phyloP scores from a whole-genome alignment of 441 rosid genomes.

The Arabidopsis hybrid region DNA sequence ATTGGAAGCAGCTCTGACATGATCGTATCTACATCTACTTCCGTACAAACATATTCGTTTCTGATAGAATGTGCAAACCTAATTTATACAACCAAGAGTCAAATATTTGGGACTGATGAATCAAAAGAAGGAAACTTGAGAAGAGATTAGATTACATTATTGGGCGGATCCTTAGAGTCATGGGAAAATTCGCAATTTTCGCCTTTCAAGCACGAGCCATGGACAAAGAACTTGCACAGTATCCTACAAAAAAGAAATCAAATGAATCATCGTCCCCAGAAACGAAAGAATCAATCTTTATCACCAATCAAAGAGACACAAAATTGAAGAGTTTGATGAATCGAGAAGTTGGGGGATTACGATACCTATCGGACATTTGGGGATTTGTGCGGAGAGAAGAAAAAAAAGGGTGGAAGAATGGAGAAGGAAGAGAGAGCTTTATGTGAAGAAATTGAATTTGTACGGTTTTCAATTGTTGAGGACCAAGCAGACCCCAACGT shows the following conservation, averaged over 20 bases:
- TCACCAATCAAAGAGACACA: background rate
- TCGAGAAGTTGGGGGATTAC: background rate
- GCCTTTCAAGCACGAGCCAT: constrained; percentile 95
- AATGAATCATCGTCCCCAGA: background rate
- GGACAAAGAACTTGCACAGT: constrained; percentile 92
- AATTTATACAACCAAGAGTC: constrained; percentile 23
- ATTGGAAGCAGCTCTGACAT: constrained; percentile 61
- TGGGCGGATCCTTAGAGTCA: constrained; percentile 72
- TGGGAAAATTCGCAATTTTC: constrained; percentile 95
- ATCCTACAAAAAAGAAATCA: constrained; percentile 51
- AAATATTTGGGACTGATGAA: background rate
- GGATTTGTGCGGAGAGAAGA: constrained; percentile 22
- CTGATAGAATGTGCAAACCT: constrained; percentile 94
- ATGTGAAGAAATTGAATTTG: constrained; percentile 16
- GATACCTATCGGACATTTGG: constrained; percentile 45
- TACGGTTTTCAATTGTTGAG: constrained; percentile 37
- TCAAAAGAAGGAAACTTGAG: constrained; percentile 15
- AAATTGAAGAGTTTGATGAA: background rate
- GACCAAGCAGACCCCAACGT: background rate
- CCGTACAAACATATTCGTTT: constrained; percentile 88
- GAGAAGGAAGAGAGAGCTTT: constrained; percentile 21
- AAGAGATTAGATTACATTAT: constrained; percentile 58
- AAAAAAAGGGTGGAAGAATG: constrained; percentile 31
- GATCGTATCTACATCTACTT: constrained; percentile 90
- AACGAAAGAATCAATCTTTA: constrained; percentile 11